Conservation (phyloP, 805 yeast species). For the Ogataea paraovalis region DNA sequence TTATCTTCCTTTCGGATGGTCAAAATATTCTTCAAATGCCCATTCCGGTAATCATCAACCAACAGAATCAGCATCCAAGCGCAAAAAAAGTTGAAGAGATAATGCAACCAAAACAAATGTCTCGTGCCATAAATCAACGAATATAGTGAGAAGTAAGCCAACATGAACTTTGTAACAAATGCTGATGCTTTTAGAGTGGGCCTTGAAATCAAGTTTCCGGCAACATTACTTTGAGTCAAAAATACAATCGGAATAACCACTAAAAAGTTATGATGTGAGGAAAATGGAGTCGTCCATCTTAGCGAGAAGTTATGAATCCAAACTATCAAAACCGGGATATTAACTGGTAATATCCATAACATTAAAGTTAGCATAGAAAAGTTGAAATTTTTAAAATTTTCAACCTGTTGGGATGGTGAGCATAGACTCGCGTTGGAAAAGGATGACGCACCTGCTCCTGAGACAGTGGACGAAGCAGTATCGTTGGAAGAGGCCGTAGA, state of each 20-base stretch:
- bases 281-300: slow-evolving; percentile 79
- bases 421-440: neutral
- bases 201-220: slow-evolving; percentile 45
- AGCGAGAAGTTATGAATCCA: slow-evolving; percentile 76
- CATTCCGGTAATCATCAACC: slow-evolving; percentile 25
- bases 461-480: neutral
- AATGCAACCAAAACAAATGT: slow-evolving; percentile 82
- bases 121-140: slow-evolving; percentile 71
- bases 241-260: slow-evolving; percentile 72
- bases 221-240: slow-evolving; percentile 50
- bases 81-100: slow-evolving; percentile 62
- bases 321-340: slow-evolving; percentile 73
- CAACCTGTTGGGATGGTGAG: slow-evolving; percentile 7
- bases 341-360: slow-evolving; percentile 77
- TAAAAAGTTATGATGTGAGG: slow-evolving; percentile 79
- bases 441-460: neutral
- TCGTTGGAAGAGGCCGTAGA: neutral
- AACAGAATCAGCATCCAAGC: slow-evolving; percentile 41
- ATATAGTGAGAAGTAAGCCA: slow-evolving; percentile 55
- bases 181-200: slow-evolving; percentile 24
- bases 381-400: slow-evolving; percentile 52
- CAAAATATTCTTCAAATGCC: slow-evolving; percentile 10
- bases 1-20: slow-evolving; percentile 16
- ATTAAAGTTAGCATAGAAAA: slow-evolving; percentile 60
- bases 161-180: slow-evolving; percentile 33